Evolutionary conservation across 2,329 filamentous ascomycete species (phyloP), one percentile per base, ranked within the genome.

Genomic region (Diaporthe sp.): DNA sequence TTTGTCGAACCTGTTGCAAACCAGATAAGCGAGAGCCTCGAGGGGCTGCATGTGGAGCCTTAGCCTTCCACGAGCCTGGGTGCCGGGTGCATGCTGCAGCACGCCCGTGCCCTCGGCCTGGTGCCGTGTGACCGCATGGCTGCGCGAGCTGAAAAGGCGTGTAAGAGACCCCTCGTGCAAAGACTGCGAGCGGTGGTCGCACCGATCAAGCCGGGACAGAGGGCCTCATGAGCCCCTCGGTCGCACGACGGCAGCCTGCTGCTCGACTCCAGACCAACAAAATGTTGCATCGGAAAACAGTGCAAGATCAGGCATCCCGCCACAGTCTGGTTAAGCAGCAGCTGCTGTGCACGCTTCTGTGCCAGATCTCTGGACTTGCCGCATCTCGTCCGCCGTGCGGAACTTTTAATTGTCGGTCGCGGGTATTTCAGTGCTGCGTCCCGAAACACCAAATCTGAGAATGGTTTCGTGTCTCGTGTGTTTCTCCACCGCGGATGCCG

Each of bases 401-500:
- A 61, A 25, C 1, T 51, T 59, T 58, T 31, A 6, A 58, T 53
- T 74, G 67, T 51, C 53, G 44, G 55, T 51, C 37, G 67, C 73
- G 61, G 71, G 44, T 74, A 39, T 28, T 17, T 15, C 8, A 34
- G 53, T 69, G 74, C 44, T 69, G 42, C 13, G 49, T 67, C 67
- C 75, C 75, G 72, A 76, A 74, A 75, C 74, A 57, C 69, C 46
- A 69, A 61, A 75, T 69, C 69, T 73, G 58, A 73, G 53, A 22
- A 61, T 39, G 51, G 28, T 75, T 72, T 73, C 55, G 74, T 73
- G 49, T 73, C 44, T 44, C 74, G 46, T 72, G 59, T 53, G 59
- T 53, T 28, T 67, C 49, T 76, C 65, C 75, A 69, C 59, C 44
- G 37, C 72, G 53, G 44, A 10, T 46, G 51, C 75, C 72, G 59